Base-by-base conservation (phyloP, 2,329 filamentous ascomycete species). In the Plectosphaerella plurivora region DNA sequence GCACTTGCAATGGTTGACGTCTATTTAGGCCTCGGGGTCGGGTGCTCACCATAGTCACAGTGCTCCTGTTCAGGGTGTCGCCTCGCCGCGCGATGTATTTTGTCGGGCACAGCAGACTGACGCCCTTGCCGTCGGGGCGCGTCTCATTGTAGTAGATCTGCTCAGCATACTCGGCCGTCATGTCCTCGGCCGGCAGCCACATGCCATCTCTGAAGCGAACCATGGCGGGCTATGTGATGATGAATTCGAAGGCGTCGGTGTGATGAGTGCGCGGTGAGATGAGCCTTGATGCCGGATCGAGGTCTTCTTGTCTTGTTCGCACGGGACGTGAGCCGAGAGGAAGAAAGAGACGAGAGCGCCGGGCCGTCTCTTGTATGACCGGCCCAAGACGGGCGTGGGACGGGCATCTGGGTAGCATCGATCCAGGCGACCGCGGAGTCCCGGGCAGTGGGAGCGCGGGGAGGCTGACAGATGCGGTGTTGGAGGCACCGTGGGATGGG, bases 141-240 rank as follows among this genome's bases (percentile, higher is more conserved):
- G 77, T 64, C 3, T 73, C 74, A 51, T 75, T 66, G 22, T 73
- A 72, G 59, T 79, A 78, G 15, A 87, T 72, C 55, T 87, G 83
- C 66, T 87, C 84, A 35, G 84, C 85, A 59, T 87, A 87, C 61
- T 86, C 81, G 24, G 84, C 74, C 48, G 74, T 73, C 63, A 84
- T 76, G 55, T 77, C 79, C 65, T 83, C 78, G 52, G 79, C 82
- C 42, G 78, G 74, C 47, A 87, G 71, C 85, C 85, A 88, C 84
- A 87, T 70, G 37, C 68, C 68, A 66, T 71, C 65, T 11, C 68
- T 65, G 45, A 70, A 64, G 52, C 62, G 65, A 55, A 61, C 60
- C 64, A 69, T 69, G 49, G 22, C 60, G 55, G 25, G 41, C 48
- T 44, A 44, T 35, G 20, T 41, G 54, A 46, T 47, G 28, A 18